Evolutionary conservation across 2,329 filamentous ascomycete species (phyloP), one percentile per base, ranked within the genome.

Genomic region (Metarhizium sp.): DNA sequence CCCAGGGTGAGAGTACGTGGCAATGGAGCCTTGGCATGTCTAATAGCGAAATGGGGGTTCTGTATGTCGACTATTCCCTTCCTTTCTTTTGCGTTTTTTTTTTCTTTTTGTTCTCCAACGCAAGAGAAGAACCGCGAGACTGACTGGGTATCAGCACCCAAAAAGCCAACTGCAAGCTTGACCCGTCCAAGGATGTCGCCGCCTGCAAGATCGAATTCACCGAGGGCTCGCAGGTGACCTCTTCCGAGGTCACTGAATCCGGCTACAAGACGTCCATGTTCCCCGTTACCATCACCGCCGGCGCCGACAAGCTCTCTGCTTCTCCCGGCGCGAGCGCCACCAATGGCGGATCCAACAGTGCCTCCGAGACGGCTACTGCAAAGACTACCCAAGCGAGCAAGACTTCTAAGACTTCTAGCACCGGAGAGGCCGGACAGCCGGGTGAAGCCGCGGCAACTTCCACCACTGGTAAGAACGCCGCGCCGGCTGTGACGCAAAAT

Each of bases 231-330:
- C 11, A 10, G 4, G 1, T 6, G 25, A 10, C 1, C n/a, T 54
- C 50, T 8, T 54, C 53, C 8, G 25, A 47, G 11, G 55, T 32
- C 34, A 50, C 55, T 13, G 48, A 60, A 6, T 59, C 60, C 3
- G 61, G 58, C 20, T 65, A 69, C 56, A 52, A 52, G n/a, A 20
- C 53, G 0, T 8, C 55, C 20, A 58, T 66, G 43, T 36, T 60
- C 13, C 64, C 70, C 55, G 66, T 74, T 29, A 71, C 69, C 38
- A 59, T 75, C 53, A 73, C 72, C 18, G 69, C 68, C 16, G 73
- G 72, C 4, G 54, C 65, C 38, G 67, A 73, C 52, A 72, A 72
- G 62, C 62, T 75, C 4, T 53, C 55, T 36, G 53, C 60, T 16
- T 32, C 54, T 32, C 48, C 56, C 20, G 59, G 57, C 14, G 53